These are phyloP conservation scores for Tetraselmis chui DNA, from an alignment of 139 green algal genomes.

Conservation along the genomic window DNA sequence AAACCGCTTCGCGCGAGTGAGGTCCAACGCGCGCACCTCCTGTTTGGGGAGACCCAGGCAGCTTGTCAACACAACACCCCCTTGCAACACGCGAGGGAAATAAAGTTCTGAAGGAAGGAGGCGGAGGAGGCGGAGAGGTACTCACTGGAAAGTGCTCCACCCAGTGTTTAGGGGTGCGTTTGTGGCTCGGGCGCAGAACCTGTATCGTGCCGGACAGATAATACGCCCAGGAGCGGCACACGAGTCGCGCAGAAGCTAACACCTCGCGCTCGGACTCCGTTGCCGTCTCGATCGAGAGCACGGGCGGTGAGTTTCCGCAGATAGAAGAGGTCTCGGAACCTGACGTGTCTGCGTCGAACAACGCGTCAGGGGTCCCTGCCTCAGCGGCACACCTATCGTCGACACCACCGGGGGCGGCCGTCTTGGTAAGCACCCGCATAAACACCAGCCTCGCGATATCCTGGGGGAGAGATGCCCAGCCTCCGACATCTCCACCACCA, in stretches of 20 bases:
- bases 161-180: neutral
- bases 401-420: too few species aligned
- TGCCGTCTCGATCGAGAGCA: neutral
- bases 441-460: neutral
- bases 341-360: neutral
- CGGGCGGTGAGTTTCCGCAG: neutral
- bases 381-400: too few species aligned
- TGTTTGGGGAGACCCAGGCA: neutral
- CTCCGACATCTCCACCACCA: too few species aligned
- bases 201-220: neutral
- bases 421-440: neutral
- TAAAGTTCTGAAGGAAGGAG: neutral
- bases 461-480: neutral
- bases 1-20: neutral
- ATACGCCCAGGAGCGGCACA: neutral
- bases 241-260: neutral
- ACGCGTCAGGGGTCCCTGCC: too few species aligned
- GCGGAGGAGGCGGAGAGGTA: neutral
- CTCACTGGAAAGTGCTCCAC: neutral
- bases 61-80: neutral
- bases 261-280: too few species aligned
- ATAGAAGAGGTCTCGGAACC: neutral
- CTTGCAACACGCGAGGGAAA: neutral
- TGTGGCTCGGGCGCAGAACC: neutral
- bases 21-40: neutral